Evolutionary conservation across 2,329 filamentous ascomycete species (phyloP).

Genomic region (Diaporthe vexans): DNA sequence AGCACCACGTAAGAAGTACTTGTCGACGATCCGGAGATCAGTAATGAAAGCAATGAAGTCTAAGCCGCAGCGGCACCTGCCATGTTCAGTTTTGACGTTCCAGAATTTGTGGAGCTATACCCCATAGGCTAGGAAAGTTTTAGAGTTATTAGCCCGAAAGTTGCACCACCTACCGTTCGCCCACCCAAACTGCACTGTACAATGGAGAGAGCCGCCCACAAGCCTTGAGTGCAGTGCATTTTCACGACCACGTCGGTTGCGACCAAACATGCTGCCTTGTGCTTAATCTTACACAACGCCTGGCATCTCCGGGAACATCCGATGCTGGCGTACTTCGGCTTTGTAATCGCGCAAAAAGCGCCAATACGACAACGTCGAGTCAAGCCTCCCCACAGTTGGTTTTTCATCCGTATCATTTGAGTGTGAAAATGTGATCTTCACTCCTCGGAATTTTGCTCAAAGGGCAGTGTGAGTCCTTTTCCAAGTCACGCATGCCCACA

Average conservation of each 20-base stretch:
- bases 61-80: constrained; percentile 5
- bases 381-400: constrained; percentile 6
- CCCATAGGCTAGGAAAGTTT: constrained; percentile 18
- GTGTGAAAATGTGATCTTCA: constrained; percentile 3
- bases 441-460: background rate
- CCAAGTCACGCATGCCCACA: constrained; percentile 14
- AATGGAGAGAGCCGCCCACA: background rate
- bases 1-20: background rate
- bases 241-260: background rate
- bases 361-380: constrained; percentile 16
- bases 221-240: too few relatives aligned
- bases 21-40: constrained; percentile 31
- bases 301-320: background rate
- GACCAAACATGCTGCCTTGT: background rate
- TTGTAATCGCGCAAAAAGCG: background rate
- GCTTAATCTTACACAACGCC: background rate
- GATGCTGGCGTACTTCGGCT: background rate
- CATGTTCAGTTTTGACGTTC: background rate
- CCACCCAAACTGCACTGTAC: background rate
- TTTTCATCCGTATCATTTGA: background rate
- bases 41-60: background rate
- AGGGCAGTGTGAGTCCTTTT: background rate
- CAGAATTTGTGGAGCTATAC: constrained; percentile 22
- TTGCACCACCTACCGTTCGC: background rate
- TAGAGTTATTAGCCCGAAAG: constrained; percentile 31